A percentile compares a stretch with the other conserved stretches of the same genome.
phyloP scores from a whole-genome alignment of 176 grass and related monocot genomes.

The Zea mays region Zm-B73-REFERENCE-NAM-5.0 NC_050105.1:97750501-97751000 shows the following conservation, averaged over 20 bases:
- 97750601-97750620: constrained; percentile 59
- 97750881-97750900: constrained; percentile 1
- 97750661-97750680: background rate
- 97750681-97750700: constrained; percentile 21
- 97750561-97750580: constrained; percentile 73
- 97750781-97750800: constrained; percentile 70
- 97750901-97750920: background rate
- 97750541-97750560: constrained; percentile 60
- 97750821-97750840: background rate
- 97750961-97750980: background rate
- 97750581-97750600: constrained; percentile 92
- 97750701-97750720: constrained; percentile 68
- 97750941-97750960: background rate
- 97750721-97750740: constrained; percentile 93
- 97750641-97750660: background rate
- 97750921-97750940: background rate
- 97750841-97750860: background rate
- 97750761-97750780: constrained; percentile 96
- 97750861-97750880: background rate
- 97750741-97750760: constrained; percentile 73
- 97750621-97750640: constrained; percentile 6
- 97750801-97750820: constrained; percentile 7
- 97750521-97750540: constrained; percentile 86
- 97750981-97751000: constrained; percentile 50
- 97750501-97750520: constrained; percentile 57